Evolutionary conservation across 108 stramenopile species (phyloP), one percentile per base, ranked within the genome.

Genomic region (Cylindrotheca fusiformis): DNA sequence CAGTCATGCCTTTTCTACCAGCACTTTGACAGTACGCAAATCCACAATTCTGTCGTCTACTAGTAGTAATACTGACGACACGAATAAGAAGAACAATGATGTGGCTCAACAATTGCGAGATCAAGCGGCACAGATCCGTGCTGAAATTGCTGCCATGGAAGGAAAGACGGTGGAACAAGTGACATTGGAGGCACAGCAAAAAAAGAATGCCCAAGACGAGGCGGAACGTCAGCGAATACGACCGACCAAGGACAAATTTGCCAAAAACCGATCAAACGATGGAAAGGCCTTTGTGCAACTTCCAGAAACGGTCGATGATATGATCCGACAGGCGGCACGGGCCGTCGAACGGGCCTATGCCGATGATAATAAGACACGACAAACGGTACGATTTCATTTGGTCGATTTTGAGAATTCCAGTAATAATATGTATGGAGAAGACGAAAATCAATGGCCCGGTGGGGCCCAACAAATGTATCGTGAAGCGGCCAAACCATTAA

Each of bases 401-500:
- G 44, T 93, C 3, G 10, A 6, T 14, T 41, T 41, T 41, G 36
- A 41, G 14, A 14, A 41, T 41, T 6, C 14, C 36, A 41, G 36
- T 41, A 41, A 41, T 14, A 41, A 41, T 41, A 10, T 10, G 10
- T 10, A 41, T 14, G 66, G 44, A 10, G 68, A 84, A 67, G 80
- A 81, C 20, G 82, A 84, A 47, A 56, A 75, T 28, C 70, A 88
- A 69, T 93, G 84, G 84, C 87, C 87, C 2, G 91, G 91, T n/a
- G 91, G 91, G 1, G 77, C 86, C 28, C 72, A 84, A 57, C 88
- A 93, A 78, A 93, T 93, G 80, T 93, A 85, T 46, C 79, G 91
- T 48, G 87, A 87, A 52, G 74, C 86, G 8, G 91, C 81, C 20
- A 41, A 70, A 4, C 91, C 91, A 26, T 41, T 89, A 31, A 82